These are phyloP conservation scores for Hansenula sp. DNA, from an alignment of 1,139 yeast species.

Conservation along the genomic window DNA sequence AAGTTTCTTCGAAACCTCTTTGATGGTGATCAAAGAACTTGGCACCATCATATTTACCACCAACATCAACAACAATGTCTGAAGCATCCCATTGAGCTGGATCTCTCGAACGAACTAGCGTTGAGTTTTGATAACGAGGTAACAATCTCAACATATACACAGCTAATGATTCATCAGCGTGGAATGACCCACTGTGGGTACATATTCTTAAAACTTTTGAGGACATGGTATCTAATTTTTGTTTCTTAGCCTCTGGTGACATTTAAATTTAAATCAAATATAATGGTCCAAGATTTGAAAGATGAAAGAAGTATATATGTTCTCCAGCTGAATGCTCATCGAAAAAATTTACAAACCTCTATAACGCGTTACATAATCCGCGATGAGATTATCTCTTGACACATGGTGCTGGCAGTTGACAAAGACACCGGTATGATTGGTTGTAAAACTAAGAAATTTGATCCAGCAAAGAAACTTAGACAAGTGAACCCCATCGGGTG, in stretches of 20 bases:
- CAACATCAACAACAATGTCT: constrained; percentile 92
- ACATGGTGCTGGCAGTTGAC: neutral
- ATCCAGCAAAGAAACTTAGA: no score
- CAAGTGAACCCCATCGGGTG: no score
- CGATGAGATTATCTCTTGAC: neutral
- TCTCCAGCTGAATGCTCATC: no score
- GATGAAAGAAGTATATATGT: no score
- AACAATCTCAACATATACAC: constrained; percentile 77
- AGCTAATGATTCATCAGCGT: constrained; percentile 97
- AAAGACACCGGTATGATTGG: neutral
- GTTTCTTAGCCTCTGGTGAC: constrained; percentile 17
- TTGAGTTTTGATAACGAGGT: constrained; percentile 65
- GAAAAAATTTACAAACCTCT: no score
- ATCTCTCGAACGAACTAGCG: constrained; percentile 77
- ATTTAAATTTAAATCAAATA: neutral
- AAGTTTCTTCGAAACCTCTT: constrained; percentile 67
- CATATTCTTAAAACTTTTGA: constrained; percentile 48
- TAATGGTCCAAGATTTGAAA: no score
- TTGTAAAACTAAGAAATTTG: neutral
- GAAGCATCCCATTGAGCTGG: constrained; percentile 80
- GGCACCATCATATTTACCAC: constrained; percentile 86
- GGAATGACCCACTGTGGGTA: constrained; percentile 93
- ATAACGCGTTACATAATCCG: constrained; percentile 1
- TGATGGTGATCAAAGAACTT: constrained; percentile 97
- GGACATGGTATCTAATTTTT: constrained; percentile 14